phyloP scores from a whole-genome alignment of 352 stramenopile genomes.

The Globisporangium acanthophoron region DNA sequence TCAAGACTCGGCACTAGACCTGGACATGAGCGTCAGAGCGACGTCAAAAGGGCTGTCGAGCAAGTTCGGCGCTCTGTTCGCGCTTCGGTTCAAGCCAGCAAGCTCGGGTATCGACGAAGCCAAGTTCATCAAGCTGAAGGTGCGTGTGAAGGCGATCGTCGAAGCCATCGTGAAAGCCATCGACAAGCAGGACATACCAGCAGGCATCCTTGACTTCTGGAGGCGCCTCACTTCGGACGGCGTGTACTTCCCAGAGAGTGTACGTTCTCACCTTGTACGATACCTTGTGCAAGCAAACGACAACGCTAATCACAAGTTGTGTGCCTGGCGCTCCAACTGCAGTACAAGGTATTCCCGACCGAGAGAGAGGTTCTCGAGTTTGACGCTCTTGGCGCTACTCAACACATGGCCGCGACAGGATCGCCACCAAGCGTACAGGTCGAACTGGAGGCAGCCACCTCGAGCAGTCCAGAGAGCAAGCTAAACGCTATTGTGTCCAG shows the following conservation, averaged over 20 bases:
- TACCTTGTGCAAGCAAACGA: neutral
- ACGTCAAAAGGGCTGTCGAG: slow-evolving; percentile 36
- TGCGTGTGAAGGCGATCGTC: slow-evolving; percentile 51
- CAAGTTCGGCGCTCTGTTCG: slow-evolving; percentile 37
- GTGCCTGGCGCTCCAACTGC: neutral
- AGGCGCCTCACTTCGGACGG: slow-evolving; percentile 45
- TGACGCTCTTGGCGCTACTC: slow-evolving; percentile 46
- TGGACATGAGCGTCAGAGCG: slow-evolving; percentile 33
- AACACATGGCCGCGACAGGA: slow-evolving; percentile 20
- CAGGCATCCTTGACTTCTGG: slow-evolving; percentile 56
- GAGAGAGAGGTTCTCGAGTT: slow-evolving; percentile 45
- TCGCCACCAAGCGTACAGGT: neutral
- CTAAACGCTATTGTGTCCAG: slow-evolving; percentile 9
- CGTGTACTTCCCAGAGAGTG: slow-evolving; percentile 54
- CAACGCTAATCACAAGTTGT: neutral
- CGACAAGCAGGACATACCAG: slow-evolving; percentile 42
- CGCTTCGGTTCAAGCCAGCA: slow-evolving; percentile 13
- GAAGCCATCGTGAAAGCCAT: slow-evolving; percentile 42
- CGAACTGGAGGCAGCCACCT: neutral
- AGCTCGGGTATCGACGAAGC: slow-evolving; percentile 3
- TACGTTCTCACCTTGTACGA: slow-evolving; percentile 14
- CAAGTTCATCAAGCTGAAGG: slow-evolving; percentile 50
- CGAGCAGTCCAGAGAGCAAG: neutral
- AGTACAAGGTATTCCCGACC: slow-evolving; percentile 55
- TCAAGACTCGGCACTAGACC: slow-evolving; percentile 40